Evolutionary conservation across 768 basidiomycete genomes (phyloP).

Genomic region (Lentinula raphanica): DNA sequence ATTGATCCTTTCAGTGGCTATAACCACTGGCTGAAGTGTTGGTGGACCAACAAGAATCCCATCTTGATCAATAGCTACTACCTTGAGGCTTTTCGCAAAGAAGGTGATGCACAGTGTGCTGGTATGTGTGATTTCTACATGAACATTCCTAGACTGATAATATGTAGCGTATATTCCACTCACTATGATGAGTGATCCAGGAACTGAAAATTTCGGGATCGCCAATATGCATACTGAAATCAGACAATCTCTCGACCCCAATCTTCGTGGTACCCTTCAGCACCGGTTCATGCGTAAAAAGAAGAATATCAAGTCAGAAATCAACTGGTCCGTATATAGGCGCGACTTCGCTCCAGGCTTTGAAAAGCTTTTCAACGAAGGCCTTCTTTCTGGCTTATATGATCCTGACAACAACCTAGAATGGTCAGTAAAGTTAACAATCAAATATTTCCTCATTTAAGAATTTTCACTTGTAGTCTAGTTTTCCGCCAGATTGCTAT

Average conservation of each 20-base stretch:
- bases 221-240: conserved; percentile 27
- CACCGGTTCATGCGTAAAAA: conserved; percentile 21
- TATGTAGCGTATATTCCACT: conserved; percentile 15
- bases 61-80: conserved; percentile 18
- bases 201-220: conserved; percentile 23
- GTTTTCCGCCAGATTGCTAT: conserved; percentile 22
- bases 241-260: conserved; percentile 21
- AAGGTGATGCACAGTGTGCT: conserved; percentile 6
- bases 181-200: conserved; percentile 25
- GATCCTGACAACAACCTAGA: conserved; percentile 7
- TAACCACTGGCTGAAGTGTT: conserved; percentile 20
- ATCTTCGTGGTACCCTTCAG: conserved; percentile 18
- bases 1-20: conserved; percentile 16
- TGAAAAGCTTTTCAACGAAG: conserved; percentile 18
- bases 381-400: conserved; percentile 17
- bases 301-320: conserved; percentile 27
- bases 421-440: no score
- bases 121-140: background rate
- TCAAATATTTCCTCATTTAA: no score
- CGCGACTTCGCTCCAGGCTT: conserved; percentile 17
- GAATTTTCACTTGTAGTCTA: no score
- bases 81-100: conserved; percentile 11
- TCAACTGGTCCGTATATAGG: conserved; percentile 22
- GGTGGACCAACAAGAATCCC: conserved; percentile 21
- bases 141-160: no score